Conservation (phyloP, 345 rosid species). For the Gossypium turneri region DNA sequence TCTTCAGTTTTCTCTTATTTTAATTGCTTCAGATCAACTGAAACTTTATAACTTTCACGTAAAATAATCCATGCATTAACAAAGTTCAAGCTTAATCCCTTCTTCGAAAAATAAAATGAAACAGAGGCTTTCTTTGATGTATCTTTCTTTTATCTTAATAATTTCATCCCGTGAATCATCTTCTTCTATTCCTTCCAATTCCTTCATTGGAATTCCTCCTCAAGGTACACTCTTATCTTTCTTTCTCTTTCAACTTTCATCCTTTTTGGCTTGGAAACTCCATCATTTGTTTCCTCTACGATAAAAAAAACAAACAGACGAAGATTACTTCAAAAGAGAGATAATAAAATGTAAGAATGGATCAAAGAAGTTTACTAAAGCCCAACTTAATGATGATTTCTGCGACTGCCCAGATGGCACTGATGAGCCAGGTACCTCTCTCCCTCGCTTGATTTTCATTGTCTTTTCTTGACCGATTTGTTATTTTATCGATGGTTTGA, state of each 20-base stretch:
- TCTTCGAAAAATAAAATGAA: background rate
- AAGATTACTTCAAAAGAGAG: slow-evolving; percentile 38
- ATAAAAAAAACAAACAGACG: slow-evolving; percentile 32
- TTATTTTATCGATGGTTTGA: background rate
- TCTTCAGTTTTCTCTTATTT: background rate
- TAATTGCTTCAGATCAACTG: background rate
- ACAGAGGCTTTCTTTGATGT: background rate
- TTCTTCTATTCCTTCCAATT: slow-evolving; percentile 12
- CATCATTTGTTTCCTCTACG: background rate
- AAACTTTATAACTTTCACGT: background rate
- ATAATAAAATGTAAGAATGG: slow-evolving; percentile 50
- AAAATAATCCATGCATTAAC: background rate
- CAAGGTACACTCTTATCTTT: slow-evolving; percentile 30
- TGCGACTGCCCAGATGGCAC: slow-evolving; percentile 68
- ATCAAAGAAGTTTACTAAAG: slow-evolving; percentile 43
- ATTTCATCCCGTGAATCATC: slow-evolving; percentile 33
- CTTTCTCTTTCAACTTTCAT: background rate
- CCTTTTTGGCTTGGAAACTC: background rate
- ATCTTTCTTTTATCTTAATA: slow-evolving; percentile 7
- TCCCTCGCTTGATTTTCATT: background rate
- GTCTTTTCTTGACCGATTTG: too few species aligned
- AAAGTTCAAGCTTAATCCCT: background rate
- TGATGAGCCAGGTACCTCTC: slow-evolving; percentile 56
- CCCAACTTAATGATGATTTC: slow-evolving; percentile 61
- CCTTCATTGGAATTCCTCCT: slow-evolving; percentile 50